A percentile compares a stretch with the other conserved stretches of the same genome.
phyloP scores from a whole-genome alignment of 2,329 filamentous ascomycete species.

The Alternaria conjuncta region DNA sequence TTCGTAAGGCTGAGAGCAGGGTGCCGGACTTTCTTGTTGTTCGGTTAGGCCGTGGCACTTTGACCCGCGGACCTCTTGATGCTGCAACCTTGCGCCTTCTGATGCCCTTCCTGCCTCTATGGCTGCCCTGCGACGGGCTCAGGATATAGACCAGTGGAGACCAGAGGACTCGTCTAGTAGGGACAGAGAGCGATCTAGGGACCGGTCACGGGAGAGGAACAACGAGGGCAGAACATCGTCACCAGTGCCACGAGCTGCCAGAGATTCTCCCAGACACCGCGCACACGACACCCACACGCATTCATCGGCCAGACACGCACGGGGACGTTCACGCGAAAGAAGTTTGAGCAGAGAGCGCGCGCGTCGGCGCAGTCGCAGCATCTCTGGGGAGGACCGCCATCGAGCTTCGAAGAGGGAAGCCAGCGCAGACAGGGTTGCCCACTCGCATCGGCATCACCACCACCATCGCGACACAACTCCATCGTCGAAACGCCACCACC shows the following conservation, averaged over 20 bases:
- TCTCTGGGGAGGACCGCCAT: conserved; percentile 44
- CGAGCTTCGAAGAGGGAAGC: conserved; percentile 44
- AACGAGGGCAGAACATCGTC: conserved; percentile 43
- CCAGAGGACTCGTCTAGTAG: conserved; percentile 47
- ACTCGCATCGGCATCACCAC: conserved; percentile 42
- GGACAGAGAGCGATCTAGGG: conserved; percentile 38
- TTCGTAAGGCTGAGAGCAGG: conserved; percentile 22
- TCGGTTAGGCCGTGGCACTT: conserved; percentile 48
- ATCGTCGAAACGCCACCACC: conserved; percentile 49
- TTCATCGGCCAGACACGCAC: conserved; percentile 32
- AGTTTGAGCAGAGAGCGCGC: conserved; percentile 41
- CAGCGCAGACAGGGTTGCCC: conserved; percentile 46
- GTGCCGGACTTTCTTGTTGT: conserved; percentile 33
- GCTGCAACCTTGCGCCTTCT: conserved; percentile 44
- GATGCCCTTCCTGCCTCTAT: conserved; percentile 52
- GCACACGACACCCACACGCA: conserved; percentile 36
- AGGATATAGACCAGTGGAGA: conserved; percentile 54
- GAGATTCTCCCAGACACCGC: conserved; percentile 41
- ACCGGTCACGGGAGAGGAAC: conserved; percentile 34
- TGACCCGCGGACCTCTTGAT: conserved; percentile 44
- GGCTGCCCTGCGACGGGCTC: conserved; percentile 51
- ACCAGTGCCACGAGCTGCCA: conserved; percentile 45
- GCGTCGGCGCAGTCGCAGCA: conserved; percentile 42
- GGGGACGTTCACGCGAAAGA: conserved; percentile 41
- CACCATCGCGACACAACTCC: conserved; percentile 45